These are phyloP conservation scores for Yamadazyma phyllophila DNA, from an alignment of 805 yeast species.

Conservation along the genomic window DNA sequence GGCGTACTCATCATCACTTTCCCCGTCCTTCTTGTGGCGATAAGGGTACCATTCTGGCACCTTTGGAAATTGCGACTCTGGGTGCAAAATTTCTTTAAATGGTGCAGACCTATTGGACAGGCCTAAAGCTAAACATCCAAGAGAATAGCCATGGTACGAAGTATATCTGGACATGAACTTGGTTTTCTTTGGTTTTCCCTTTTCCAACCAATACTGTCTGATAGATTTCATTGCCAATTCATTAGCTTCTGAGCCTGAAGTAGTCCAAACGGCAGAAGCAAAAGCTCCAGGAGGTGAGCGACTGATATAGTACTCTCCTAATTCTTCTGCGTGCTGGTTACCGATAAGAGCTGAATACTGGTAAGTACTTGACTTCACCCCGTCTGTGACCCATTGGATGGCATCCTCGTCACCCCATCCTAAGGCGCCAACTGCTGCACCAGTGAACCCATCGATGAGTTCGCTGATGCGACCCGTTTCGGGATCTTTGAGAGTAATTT, in stretches of 20 bases:
- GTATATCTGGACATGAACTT: conserved; percentile 25
- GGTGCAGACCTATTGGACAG: conserved; percentile 17
- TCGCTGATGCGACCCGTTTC: conserved; percentile 32
- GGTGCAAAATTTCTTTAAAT: conserved; percentile 22
- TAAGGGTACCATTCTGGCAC: conserved; percentile 26
- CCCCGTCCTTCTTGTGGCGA: conserved; percentile 25
- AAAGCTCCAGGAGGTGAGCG: conserved; percentile 45
- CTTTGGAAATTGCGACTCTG: conserved; percentile 18
- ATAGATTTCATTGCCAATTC: conserved; percentile 28
- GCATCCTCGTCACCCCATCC: conserved; percentile 31
- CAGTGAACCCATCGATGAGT: conserved; percentile 26
- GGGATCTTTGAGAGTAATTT: conserved; percentile 38
- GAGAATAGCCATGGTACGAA: conserved; percentile 29
- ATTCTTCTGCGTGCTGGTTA: conserved; percentile 23
- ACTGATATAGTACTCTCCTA: conserved; percentile 28
- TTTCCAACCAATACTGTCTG: conserved; percentile 26
- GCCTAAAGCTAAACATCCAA: conserved; percentile 26
- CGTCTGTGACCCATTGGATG: conserved; percentile 19
- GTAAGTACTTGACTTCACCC: conserved; percentile 21
- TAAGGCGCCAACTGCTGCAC: conserved; percentile 35
- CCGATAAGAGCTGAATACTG: conserved; percentile 24
- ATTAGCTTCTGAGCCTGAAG: conserved; percentile 31
- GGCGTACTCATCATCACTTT: conserved; percentile 21
- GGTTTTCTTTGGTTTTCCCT: conserved; percentile 20
- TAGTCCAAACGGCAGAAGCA: conserved; percentile 39